Base-by-base conservation (phyloP, 2,329 filamentous ascomycete genomes). In the Podosphaera fusca region DNA sequence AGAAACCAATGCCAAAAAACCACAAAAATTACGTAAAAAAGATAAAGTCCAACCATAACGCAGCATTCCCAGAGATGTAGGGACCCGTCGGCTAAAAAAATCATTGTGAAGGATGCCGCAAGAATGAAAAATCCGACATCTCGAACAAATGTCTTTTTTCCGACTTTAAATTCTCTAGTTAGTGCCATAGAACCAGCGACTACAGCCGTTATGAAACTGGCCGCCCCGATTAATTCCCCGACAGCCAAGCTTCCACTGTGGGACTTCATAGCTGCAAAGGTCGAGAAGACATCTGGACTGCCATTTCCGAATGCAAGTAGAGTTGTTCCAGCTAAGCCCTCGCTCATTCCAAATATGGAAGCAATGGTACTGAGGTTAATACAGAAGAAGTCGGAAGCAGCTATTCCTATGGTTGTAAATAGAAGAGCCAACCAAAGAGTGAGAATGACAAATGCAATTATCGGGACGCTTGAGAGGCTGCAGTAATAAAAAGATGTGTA, bases 361-460 rank as follows among this genome's bases (percentile, higher is more conserved):
- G 92, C 83, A 64, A 98, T 92, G 10, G 92, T 96, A 69, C 86
- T 92, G 38, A 98, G 76, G 67, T 98, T 95, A 71, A 96, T 81
- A 70, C 89, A 96, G 71, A 98, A 92, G 73, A 98, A 98, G 71
- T 98, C 92, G 70, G 88, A 95, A 30, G 92, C 92, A 12, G 92
- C 92, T 61, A 98, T 95, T 59, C 92, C 92, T 61, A 98, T 95
- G 12, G 92, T 96, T 63, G 85, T 90, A 71, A 98, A 98, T 6
- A 98, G 79, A 57, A 96, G 73, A 42, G 80, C 85, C 5, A 95
- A 78, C 92, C 92, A 98, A 59, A 82, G 64, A 14, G 87, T 77
- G 51, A 98, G 74, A 47, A 94, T 72, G 30, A 74, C 67, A 65
- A 98, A 94, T n/a, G 85, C 87, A 51, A 94, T 61, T 0, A 85